These are phyloP conservation scores for Globisporangium nunn DNA, from an alignment of 352 stramenopile species.

Conservation along the genomic window DNA sequence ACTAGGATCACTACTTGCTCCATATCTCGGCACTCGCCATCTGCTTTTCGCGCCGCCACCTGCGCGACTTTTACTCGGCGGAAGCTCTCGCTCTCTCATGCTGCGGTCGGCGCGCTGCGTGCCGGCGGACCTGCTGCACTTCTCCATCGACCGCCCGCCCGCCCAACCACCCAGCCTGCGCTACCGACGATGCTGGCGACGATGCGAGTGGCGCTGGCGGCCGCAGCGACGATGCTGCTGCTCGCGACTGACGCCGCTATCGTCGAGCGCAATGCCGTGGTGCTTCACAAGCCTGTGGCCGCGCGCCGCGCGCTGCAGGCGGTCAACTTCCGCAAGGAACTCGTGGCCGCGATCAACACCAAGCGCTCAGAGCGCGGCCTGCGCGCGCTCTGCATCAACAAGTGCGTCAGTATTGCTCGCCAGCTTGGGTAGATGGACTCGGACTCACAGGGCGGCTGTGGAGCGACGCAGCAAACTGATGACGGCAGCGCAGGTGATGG, in stretches of 20 bases:
- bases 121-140: too few relatives aligned
- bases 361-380: slow-evolving; percentile 27
- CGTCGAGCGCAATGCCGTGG: slow-evolving; percentile 3
- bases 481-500: slow-evolving; percentile 21
- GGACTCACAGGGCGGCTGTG: not conserved
- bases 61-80: too few relatives aligned
- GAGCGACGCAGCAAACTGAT: slow-evolving; percentile 18
- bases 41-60: too few relatives aligned
- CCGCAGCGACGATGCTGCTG: slow-evolving; percentile 16
- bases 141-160: too few relatives aligned
- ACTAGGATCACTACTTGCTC: too few relatives aligned
- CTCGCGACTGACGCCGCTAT: not conserved
- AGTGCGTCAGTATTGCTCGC: slow-evolving; percentile 5
- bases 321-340: slow-evolving; percentile 36
- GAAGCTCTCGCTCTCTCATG: too few relatives aligned
- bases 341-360: slow-evolving; percentile 29
- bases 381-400: slow-evolving; percentile 32
- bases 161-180: not conserved
- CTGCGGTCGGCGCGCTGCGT: too few relatives aligned
- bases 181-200: not conserved
- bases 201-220: not conserved
- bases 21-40: too few relatives aligned
- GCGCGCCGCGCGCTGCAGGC: slow-evolving; percentile 18
- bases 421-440: not conserved
- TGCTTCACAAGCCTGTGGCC: slow-evolving; percentile 6